Base-by-base conservation (phyloP, 169 alveolate genomes). In the Babesia bigemina region DNA sequence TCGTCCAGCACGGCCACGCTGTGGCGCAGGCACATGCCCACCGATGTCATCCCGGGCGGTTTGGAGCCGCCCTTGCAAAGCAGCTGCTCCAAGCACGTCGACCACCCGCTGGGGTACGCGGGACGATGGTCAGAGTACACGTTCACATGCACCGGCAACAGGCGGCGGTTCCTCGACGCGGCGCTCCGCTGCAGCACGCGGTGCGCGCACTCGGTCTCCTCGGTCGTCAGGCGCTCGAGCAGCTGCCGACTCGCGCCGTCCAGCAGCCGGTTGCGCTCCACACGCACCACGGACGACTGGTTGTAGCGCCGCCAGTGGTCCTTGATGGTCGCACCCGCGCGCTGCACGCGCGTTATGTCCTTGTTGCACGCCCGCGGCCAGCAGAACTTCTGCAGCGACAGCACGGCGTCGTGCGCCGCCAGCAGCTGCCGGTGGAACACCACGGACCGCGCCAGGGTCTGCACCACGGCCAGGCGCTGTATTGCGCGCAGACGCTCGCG, bases 21-120 rank as follows among this genome's bases (percentile, higher is more conserved):
- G 52, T 63, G 49, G 36, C 29, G 36, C 49, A 12, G 10, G 13
- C 84, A 76, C 78, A 63, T 63, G 16, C 58, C 22, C 8, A 74
- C 36, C 17, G 63, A 36, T 10, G 85, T 45, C 0, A 81, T 57
- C 50, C 39, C 48, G 2, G 70, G 55, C 39, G 33, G n/a, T 36
- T 24, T 28, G 0, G 62, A 52, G 56, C 70, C 55, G 11, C 74
- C 79, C 17, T 42, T 65, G 44, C 70, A n/a, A 7, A 26, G n/a
- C 3, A 81, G 59, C 24, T 45, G 44, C 22, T 74, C 71, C 55
- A 67, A 22, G 29, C 29, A 50, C 6, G 50, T 1, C n/a, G 74
- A 67, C 88, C 88, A 81, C 28, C 88, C 88, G 50, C 44, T 70
- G 24, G 81, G 74, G 75, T 81, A 81, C 16, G 26, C 72, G 21